Base-by-base conservation (phyloP, 176 grass and related monocot species). In the Chloris gayana region DNA sequence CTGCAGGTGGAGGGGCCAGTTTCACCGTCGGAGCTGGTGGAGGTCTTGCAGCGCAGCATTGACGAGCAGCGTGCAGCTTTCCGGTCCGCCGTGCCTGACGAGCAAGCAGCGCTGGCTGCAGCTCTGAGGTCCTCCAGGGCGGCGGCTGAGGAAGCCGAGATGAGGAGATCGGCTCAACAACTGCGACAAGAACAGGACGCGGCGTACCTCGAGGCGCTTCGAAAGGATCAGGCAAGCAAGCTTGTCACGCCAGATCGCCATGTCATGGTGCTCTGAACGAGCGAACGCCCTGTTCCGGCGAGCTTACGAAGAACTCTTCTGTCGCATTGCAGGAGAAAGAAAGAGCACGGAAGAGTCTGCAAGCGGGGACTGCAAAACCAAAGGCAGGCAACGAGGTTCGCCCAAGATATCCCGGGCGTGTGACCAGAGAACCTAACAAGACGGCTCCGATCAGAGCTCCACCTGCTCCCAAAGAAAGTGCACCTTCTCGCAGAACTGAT, bases 11-110 rank as follows among this genome's bases (percentile, higher is more conserved):
- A 91, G 74, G 92, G 92, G 15, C 83, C 89, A 11, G 86, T 91
- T 34, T 91, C 92, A 8, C 82, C 86, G 19, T 87, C 89, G 7
- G 83, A 90, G 77, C 80, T 94, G 25, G 76, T 94, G 75, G 88
- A 94, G 82, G 87, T 91, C 67, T 45, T 94, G 64, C 89, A 94
- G 62, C 83, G 86, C 60, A 89, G 72, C 76, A 91, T 89, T 2
- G 92, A 94, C 1, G 92, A 89, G 70, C 92, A 94, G 77, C 50
- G 86, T 24, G 65, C 76, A 0, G 76, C 89, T 50, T 94, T 89
- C 53, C 32, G 58, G 66, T 8, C 76, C 7, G 59, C 19, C 42
- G 45, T 33, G 63, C 19, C 75, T 0, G 53, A 63, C 2, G 81
- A 54, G 3, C 86, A 63, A n/a, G 63, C 25, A 61, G 58, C 58